Conservation (phyloP, 2,329 filamentous ascomycete genomes). For the Colletotrichum plurivorum region DNA sequence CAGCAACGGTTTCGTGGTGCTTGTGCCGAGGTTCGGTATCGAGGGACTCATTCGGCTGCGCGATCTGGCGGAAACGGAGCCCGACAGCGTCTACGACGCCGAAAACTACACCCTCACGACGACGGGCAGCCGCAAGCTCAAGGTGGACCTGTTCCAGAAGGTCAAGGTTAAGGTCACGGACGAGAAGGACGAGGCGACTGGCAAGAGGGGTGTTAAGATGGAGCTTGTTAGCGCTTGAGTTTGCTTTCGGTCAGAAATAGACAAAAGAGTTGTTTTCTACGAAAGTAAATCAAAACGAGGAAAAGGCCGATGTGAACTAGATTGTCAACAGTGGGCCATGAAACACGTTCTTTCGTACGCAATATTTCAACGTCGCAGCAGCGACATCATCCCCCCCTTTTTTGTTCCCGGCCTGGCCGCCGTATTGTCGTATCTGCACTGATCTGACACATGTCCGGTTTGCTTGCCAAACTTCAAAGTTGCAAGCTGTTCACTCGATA, state of each 20-base stretch:
- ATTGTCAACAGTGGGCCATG: too few relatives aligned
- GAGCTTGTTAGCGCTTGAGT: constrained; percentile 65
- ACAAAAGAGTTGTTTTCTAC: too few relatives aligned
- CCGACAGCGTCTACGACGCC: constrained; percentile 85
- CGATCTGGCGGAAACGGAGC: constrained; percentile 84
- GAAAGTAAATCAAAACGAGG: too few relatives aligned
- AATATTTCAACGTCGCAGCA: too few relatives aligned
- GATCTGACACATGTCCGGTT: too few relatives aligned
- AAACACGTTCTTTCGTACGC: too few relatives aligned
- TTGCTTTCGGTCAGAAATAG: neutral
- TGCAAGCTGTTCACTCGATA: too few relatives aligned
- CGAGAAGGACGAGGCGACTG: constrained; percentile 94
- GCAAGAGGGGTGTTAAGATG: constrained; percentile 91
- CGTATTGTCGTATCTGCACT: too few relatives aligned
- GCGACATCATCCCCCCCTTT: too few relatives aligned
- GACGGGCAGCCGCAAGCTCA: constrained; percentile 67
- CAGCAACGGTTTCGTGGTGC: constrained; percentile 96
- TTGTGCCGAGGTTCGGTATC: constrained; percentile 95
- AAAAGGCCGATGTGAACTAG: too few relatives aligned
- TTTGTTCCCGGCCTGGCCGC: too few relatives aligned
- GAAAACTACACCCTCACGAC: constrained; percentile 85
- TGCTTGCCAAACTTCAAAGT: too few relatives aligned
- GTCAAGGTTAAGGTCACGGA: constrained; percentile 91
- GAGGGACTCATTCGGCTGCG: constrained; percentile 90
- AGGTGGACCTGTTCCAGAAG: constrained; percentile 91